These are phyloP conservation scores for Citrullus colocynthis DNA, from an alignment of 306 rosid species.

Conservation along the genomic window DNA sequence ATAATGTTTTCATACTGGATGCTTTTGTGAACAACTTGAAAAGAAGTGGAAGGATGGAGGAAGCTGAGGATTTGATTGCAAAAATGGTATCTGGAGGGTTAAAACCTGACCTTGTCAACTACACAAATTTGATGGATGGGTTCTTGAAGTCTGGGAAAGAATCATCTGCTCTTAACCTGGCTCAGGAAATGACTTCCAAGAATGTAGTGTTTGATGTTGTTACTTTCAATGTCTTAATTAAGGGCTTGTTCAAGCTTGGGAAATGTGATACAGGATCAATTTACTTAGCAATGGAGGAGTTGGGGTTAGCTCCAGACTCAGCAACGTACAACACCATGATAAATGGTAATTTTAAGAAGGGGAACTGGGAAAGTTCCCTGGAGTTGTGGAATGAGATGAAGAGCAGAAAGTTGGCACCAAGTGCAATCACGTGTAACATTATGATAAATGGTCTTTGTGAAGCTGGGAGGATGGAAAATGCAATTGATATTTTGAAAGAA, in stretches of 20 bases:
- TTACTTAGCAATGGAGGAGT: conserved; percentile 46
- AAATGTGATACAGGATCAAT: conserved; percentile 54
- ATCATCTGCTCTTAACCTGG: conserved; percentile 43
- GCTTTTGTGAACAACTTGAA: conserved; percentile 64
- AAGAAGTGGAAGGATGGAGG: conserved; percentile 51
- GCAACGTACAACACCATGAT: conserved; percentile 70
- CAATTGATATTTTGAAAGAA: conserved; percentile 42
- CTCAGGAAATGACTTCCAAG: conserved; percentile 67
- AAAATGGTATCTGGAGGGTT: conserved; percentile 51
- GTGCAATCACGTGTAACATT: conserved; percentile 38
- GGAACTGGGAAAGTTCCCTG: conserved; percentile 42
- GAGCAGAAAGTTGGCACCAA: conserved; percentile 44
- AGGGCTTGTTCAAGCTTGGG: conserved; percentile 60
- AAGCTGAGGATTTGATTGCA: conserved; percentile 42
- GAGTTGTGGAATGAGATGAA: conserved; percentile 72
- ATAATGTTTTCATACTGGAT: conserved; percentile 47
- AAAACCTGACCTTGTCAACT: conserved; percentile 58
- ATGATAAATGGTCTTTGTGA: conserved; percentile 61
- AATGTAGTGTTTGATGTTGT: conserved; percentile 49
- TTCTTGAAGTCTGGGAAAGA: conserved; percentile 58
- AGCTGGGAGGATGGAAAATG: conserved; percentile 44
- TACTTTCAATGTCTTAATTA: conserved; percentile 72
- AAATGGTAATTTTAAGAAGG: conserved; percentile 45
- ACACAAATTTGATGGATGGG: conserved; percentile 70
- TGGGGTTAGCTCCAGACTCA: conserved; percentile 65